Evolutionary conservation across 306 rosid species (phyloP).

Genomic region (Ormosia emarginata): DNA sequence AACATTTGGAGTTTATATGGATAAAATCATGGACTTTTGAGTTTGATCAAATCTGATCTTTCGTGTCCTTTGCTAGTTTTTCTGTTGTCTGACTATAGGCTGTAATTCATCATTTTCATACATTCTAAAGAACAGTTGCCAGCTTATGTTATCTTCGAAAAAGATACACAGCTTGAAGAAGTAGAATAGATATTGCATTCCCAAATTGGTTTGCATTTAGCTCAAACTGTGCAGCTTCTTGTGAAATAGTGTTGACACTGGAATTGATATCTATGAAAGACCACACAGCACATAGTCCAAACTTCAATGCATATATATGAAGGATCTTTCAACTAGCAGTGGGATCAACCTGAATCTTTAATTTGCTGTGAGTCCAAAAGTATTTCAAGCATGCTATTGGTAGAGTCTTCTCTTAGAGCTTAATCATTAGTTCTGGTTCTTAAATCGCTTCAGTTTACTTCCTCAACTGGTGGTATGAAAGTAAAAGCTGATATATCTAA

Average conservation of each 20-base stretch:
- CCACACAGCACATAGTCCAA: background rate
- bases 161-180: background rate
- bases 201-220: background rate
- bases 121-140: background rate
- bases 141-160: conserved; percentile 10
- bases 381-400: background rate
- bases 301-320: background rate
- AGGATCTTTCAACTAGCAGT: background rate
- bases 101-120: background rate
- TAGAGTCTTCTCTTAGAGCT: background rate
- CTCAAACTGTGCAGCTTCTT: background rate
- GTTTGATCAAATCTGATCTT: conserved; percentile 2
- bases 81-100: background rate
- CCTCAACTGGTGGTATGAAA: background rate
- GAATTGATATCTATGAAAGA: background rate
- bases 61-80: background rate
- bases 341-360: background rate
- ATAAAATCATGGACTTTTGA: background rate
- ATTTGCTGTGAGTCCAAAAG: background rate
- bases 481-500: background rate
- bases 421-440: too few relatives aligned
- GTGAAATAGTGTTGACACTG: background rate
- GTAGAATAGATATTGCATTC: background rate
- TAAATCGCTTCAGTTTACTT: background rate
- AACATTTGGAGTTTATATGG: background rate